phyloP scores from a whole-genome alignment of 2,329 filamentous ascomycete genomes.

The Penicillium sp. region DNA sequence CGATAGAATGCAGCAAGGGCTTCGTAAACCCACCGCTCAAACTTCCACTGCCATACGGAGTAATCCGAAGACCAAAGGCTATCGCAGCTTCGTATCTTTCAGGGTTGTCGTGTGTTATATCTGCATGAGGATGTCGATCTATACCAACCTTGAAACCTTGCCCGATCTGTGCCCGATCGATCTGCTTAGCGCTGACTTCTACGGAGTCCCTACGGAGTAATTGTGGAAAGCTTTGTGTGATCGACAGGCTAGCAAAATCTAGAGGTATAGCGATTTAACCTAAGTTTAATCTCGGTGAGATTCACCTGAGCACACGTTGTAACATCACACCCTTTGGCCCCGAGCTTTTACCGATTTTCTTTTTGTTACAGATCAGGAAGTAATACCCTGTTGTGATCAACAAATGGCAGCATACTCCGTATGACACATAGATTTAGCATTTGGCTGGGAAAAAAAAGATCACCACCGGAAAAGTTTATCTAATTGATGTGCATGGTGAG shows the following conservation, averaged over 20 bases:
- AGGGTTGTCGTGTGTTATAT: background rate
- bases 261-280: background rate
- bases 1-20: too few species aligned
- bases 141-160: background rate
- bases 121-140: background rate
- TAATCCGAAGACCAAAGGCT: too few species aligned
- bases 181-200: too few species aligned
- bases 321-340: background rate
- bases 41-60: too few species aligned
- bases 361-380: too few species aligned
- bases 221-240: too few species aligned
- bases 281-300: background rate
- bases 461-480: background rate
- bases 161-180: background rate
- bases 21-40: too few species aligned
- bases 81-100: too few species aligned
- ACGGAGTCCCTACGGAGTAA: too few species aligned
- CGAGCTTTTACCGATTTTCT: background rate
- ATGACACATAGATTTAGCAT: background rate
- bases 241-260: too few species aligned
- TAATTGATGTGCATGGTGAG: background rate
- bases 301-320: background rate
- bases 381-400: background rate
- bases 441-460: background rate
- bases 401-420: background rate